These are phyloP conservation scores for Nakaseomyces nivariensis DNA, from an alignment of 1,139 yeast genomes.

Conservation along the genomic window DNA sequence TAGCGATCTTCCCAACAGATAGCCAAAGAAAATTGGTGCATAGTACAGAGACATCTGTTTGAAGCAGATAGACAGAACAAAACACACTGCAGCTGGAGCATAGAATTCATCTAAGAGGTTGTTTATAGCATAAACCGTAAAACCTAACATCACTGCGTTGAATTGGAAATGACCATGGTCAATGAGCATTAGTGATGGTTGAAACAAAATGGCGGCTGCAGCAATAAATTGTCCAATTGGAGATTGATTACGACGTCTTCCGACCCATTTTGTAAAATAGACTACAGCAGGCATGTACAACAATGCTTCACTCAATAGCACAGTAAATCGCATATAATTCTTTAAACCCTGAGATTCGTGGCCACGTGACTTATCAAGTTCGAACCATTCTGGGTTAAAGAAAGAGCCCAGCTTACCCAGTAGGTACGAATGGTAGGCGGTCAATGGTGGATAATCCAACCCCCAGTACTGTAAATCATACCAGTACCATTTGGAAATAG, in stretches of 20 bases:
- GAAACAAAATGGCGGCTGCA: constrained; percentile 64
- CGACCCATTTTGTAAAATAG: constrained; percentile 57
- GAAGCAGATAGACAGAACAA: constrained; percentile 68
- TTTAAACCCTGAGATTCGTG: constrained; percentile 51
- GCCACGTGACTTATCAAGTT: constrained; percentile 63
- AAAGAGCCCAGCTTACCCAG: constrained; percentile 63
- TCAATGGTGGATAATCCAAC: constrained; percentile 91
- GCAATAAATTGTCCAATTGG: constrained; percentile 71
- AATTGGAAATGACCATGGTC: constrained; percentile 98
- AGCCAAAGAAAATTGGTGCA: constrained; percentile 79
- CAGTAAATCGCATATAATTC: constrained; percentile 76
- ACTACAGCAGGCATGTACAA: constrained; percentile 75
- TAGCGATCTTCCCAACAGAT: constrained; percentile 33
- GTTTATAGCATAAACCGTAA: constrained; percentile 57
- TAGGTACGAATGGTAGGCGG: constrained; percentile 85
- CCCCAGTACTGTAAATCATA: constrained; percentile 94
- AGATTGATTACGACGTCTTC: constrained; percentile 39
- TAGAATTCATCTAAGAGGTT: constrained; percentile 56
- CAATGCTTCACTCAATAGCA: constrained; percentile 61
- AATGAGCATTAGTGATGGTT: constrained; percentile 71
- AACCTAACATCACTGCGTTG: constrained; percentile 89
- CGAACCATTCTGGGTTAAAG: constrained; percentile 67
- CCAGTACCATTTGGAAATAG: constrained; percentile 74
- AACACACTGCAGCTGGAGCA: constrained; percentile 66
- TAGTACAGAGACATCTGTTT: constrained; percentile 95